phyloP scores from a whole-genome alignment of 2,329 filamentous ascomycete genomes.

The Thyridium curvatum region DNA sequence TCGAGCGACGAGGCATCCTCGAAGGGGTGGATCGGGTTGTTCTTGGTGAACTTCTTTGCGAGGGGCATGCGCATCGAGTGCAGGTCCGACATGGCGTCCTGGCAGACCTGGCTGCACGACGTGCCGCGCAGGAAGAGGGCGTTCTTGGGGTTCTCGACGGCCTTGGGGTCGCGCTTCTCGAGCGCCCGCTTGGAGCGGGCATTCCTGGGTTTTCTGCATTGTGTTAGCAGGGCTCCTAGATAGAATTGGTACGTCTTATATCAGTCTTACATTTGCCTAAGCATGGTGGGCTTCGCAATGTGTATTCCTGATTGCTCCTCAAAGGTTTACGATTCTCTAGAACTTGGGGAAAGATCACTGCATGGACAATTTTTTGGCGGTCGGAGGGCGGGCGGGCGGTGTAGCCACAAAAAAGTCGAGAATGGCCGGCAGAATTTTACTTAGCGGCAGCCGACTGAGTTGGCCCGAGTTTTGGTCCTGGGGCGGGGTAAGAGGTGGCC shows the following conservation, averaged over 20 bases:
- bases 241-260: no score
- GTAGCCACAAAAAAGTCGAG: no score
- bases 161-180: slow-evolving; percentile 86
- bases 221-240: no score
- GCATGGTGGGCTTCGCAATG: no score
- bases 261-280: no score
- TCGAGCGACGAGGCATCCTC: slow-evolving; percentile 83
- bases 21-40: slow-evolving; percentile 84
- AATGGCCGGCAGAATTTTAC: neutral
- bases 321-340: no score
- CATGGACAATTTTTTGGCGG: no score
- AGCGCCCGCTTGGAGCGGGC: slow-evolving; percentile 92
- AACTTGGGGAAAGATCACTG: no score
- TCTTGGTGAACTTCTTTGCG: slow-evolving; percentile 90
- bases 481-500: no score
- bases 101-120: slow-evolving; percentile 73
- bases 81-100: slow-evolving; percentile 80
- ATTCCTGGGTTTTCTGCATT: slow-evolving; percentile 51
- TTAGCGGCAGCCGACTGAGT: no score
- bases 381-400: neutral
- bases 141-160: slow-evolving; percentile 82
- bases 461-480: no score
- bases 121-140: slow-evolving; percentile 86
- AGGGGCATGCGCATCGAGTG: slow-evolving; percentile 78
- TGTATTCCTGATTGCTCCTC: no score